Percentiles rank a stretch among this genome's conserved stretches.
phyloP scores from a whole-genome alignment of 768 basidiomycete genomes.

The Neoboletus magnificus region DNA sequence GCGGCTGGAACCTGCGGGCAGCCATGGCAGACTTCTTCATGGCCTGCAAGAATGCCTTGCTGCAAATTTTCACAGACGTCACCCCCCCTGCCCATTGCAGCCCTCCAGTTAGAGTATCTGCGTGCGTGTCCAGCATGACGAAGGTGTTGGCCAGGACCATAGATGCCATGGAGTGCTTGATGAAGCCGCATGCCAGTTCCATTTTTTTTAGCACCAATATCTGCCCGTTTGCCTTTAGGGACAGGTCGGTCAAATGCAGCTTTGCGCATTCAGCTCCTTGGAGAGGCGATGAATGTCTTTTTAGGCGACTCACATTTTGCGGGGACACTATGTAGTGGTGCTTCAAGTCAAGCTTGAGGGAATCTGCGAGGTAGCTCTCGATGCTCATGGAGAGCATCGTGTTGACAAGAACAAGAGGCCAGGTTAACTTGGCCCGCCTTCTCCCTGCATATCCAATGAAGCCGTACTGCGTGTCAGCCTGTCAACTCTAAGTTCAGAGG shows the following conservation, averaged over 20 bases:
- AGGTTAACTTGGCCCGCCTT: neutral
- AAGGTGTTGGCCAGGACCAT: neutral
- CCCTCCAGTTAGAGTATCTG: neutral
- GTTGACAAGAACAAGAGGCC: neutral
- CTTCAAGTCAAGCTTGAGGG: neutral
- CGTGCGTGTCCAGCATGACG: neutral
- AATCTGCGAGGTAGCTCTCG: neutral
- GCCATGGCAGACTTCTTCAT: too few relatives aligned
- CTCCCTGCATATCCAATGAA: neutral
- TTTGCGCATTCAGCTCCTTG: too few relatives aligned
- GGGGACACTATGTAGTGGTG: neutral
- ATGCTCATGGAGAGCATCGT: neutral
- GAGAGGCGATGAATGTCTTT: too few relatives aligned
- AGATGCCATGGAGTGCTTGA: neutral
- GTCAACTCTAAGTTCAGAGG: too few relatives aligned
- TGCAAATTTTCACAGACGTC: too few relatives aligned
- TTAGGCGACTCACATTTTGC: neutral
- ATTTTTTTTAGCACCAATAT: neutral
- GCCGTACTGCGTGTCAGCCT: too few relatives aligned
- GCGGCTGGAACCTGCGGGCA: too few relatives aligned
- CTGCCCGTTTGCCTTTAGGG: neutral
- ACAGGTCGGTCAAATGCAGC: neutral
- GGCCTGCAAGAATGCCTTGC: too few relatives aligned
- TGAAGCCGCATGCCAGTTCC: neutral
- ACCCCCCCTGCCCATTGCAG: neutral